Base-by-base conservation (phyloP, 75 land plant species). In the Cryptomeria japonica region DNA sequence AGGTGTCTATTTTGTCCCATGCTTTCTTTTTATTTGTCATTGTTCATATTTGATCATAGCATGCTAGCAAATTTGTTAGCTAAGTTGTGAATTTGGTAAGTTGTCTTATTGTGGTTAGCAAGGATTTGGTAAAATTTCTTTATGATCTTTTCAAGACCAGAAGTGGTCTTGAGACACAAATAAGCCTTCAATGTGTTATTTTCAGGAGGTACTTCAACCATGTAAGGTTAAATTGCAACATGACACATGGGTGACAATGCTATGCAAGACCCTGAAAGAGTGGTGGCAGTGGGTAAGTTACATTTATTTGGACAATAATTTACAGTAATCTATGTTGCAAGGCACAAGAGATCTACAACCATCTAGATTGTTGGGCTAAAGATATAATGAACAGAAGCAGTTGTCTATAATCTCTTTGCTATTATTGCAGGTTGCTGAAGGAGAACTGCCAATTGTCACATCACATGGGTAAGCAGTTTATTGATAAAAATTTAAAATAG, bases 221-320 rank as follows among this genome's bases (percentile, higher is more conserved):
- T 12, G 15, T 0, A 73, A 14, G 77, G 14, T 13, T 34, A 14
- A 36, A 13, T 73, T 73, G 37, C 34, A 34, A 73, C 77, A 73
- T 32, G 96, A 95, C 87, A 93, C 95, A 22, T 98, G 99, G 99
- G 93, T 95, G 86, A 90, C 94, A 16, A 88, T 77, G 32, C 91
- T 95, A 31, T 91, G 93, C 86, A 98, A 94, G 94, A 95, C 93
- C 84, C 91, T 98, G 46, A 88, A 88, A 32, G 42, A 61, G 22
- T 94, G 97, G 96, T 98, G 99, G 99, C 87, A 88, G 11, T 95
- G 97, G 99, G 98, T 95, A 87, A 73, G 77, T 73, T 32, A 34
- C 31, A 61, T 22, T 85, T 28, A n/a, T 46, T 38, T 80, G n/a
- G 14, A 18, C 3, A 5, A 28, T 0, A 32, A n/a, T 88, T 8